Evolutionary conservation across 805 yeast species (phyloP).

Genomic region (Saturnispora gosingensis): DNA sequence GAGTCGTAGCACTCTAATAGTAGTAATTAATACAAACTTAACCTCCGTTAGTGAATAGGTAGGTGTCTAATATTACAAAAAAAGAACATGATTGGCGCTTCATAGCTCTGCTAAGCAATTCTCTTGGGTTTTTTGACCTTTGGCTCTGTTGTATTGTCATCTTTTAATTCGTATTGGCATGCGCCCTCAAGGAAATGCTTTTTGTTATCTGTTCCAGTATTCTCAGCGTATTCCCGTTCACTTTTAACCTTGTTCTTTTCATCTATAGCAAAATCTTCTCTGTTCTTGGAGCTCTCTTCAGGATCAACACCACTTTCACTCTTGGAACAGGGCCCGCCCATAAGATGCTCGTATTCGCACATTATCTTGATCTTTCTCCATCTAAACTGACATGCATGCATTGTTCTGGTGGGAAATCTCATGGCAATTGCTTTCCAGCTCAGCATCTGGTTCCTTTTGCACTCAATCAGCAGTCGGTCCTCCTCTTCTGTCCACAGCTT

Average conservation of each 20-base stretch:
- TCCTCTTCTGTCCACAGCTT: conserved; percentile 14
- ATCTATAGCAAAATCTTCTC: background rate
- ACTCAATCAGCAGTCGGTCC: conserved; percentile 8
- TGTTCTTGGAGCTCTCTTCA: background rate
- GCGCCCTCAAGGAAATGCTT: background rate
- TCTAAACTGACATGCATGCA: conserved; percentile 15
- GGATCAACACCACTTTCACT: background rate
- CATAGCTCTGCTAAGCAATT: background rate
- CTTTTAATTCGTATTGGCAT: background rate
- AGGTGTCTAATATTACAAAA: background rate
- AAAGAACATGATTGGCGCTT: too few species aligned
- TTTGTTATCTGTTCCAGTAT: background rate
- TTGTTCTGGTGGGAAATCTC: conserved; percentile 10
- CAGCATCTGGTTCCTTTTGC: conserved; percentile 5
- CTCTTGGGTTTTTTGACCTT: background rate
- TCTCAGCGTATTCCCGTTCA: background rate
- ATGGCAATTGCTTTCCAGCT: conserved; percentile 13
- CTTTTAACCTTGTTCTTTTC: background rate
- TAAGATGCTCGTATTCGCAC: background rate
- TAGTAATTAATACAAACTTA: background rate
- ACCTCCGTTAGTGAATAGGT: background rate
- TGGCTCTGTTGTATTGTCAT: background rate
- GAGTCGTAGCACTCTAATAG: background rate
- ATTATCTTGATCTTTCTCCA: conserved; percentile 10
- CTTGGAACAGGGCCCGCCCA: background rate